Base-by-base conservation (phyloP, 305 asterid genomes). In the Caryopteris hybrid region DNA sequence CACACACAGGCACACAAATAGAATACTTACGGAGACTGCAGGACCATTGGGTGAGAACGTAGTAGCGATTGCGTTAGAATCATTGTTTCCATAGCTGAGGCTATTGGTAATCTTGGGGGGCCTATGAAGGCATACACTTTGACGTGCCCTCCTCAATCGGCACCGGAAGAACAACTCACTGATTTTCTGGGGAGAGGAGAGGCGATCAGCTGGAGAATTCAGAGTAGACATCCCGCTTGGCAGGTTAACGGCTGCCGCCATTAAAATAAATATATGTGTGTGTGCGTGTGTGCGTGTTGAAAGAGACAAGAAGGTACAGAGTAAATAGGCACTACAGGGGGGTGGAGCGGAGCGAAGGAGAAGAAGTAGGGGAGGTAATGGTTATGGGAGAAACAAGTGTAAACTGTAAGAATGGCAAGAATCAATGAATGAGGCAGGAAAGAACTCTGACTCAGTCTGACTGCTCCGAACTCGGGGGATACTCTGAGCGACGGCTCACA, bases 161-260 rank as follows among this genome's bases (percentile, higher is more conserved):
- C 58, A 68, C 14, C 36, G 73, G 58, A 61, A 66, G 62, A 76
- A 79, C 55, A 80, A 48, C 1, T 76, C 84, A 23, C 42, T 31
- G 57, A 74, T 66, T 8, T 57, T 82, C 31, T 58, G 69, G 43
- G 76, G 74, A 46, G 85, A 78, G 38, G 78, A 77, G 0, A 81
- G 69, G 14, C 82, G 75, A 43, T 76, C 80, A 17, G 76, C 22
- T 12, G 70, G 73, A 16, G 77, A 20, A 22, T 13, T 65, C 69
- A 76, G 52, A 46, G 70, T 48, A 31, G 84, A 48, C 67, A 76
- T 64, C 21, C 81, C 81, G 33, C 64, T 58, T 0, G 80, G 73
- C 64, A 84, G 62, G 48, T 76, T 82, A 3, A 82, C 12, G 20
- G 76, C 61, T 9, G 85, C 54, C 61, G 84, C 83, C 85, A 81